Base-by-base conservation (phyloP, 2,329 filamentous ascomycete species). In the Penicillium carneum region DNA sequence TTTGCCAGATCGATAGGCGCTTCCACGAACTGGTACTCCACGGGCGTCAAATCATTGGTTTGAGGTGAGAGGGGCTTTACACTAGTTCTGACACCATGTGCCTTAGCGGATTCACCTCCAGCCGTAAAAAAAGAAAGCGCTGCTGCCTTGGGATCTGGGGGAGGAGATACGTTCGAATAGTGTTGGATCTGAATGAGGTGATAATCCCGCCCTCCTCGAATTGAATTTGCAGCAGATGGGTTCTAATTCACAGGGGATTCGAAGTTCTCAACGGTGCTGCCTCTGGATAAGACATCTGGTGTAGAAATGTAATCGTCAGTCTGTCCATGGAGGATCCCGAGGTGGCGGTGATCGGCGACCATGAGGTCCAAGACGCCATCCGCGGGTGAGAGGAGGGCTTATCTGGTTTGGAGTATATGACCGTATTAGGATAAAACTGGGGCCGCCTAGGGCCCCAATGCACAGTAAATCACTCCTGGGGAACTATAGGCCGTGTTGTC, bases 1-100 rank as follows among this genome's bases (percentile, higher is more conserved):
- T 49, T 53, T 39, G n/a, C 51, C 31, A 49, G 67, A 56, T 67
- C 67, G 64, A 69, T 67, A 68, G 67, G 68, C 65, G 56, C 54
- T 56, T 57, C 56, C 61, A 65, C 58, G 67, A 69, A 69, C 68
- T 57, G 46, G 18, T 65, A 18, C 63, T 50, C 63, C 68, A 69
- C 42, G 10, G 10, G 20, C 43, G 11, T 23, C 33, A 20, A 45
- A 56, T 52, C 14, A 70, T 70, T 70, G 68, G 68, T 59, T 31
- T 62, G 50, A 33, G 41, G 16, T 26, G 46, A 51, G 59, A 63
- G 57, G 45, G 61, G 59, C 43, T 62, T 63, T 41, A 11, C 56
- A 64, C 67, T 69, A 68, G 63, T 43, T 53, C 49, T 42, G 45
- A 54, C 61, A 60, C 66, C 61, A 66, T 69, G 39, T 59, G 53